Evolutionary conservation across 805 yeast genomes (phyloP).

Genomic region (Saturnispora gosingensis): DNA sequence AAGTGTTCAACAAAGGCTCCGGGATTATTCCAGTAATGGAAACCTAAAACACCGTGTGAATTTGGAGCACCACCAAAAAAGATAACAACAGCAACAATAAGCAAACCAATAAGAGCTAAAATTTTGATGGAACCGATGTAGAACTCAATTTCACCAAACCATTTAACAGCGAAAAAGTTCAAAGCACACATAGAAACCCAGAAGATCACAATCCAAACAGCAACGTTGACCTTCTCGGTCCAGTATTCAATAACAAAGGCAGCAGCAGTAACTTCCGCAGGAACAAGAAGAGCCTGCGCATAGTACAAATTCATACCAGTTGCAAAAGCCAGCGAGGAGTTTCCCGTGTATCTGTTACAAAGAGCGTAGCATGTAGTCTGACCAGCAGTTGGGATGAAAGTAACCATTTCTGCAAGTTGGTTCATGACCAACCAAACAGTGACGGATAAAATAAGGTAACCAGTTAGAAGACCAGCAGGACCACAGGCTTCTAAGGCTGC

Average conservation of each 20-base stretch:
- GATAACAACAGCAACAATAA: conserved; percentile 44
- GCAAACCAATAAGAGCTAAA: conserved; percentile 52
- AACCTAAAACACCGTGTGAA: conserved; percentile 46
- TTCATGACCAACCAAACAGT: conserved; percentile 60
- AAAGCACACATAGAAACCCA: conserved; percentile 36
- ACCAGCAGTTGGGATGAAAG: conserved; percentile 51
- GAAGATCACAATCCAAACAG: conserved; percentile 51
- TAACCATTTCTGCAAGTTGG: conserved; percentile 57
- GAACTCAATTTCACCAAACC: conserved; percentile 44
- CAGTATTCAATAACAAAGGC: conserved; percentile 52
- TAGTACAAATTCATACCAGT: conserved; percentile 31
- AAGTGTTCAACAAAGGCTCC: conserved; percentile 43
- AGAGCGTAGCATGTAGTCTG: conserved; percentile 28
- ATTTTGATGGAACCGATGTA: conserved; percentile 62
- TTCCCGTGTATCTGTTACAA: conserved; percentile 24
- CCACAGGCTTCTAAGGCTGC: conserved; percentile 28
- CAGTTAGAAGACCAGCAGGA: conserved; percentile 36
- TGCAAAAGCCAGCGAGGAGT: conserved; percentile 22
- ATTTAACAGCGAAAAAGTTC: conserved; percentile 37
- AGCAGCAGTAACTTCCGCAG: conserved; percentile 52
- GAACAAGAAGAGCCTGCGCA: conserved; percentile 27
- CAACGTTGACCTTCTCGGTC: conserved; percentile 38
- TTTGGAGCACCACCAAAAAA: conserved; percentile 57
- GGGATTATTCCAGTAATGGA: conserved; percentile 51
- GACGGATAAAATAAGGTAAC: conserved; percentile 54